Conservation (phyloP, 1,284 basidiomycete genomes). For the Wolfiporia cocos region DNA sequence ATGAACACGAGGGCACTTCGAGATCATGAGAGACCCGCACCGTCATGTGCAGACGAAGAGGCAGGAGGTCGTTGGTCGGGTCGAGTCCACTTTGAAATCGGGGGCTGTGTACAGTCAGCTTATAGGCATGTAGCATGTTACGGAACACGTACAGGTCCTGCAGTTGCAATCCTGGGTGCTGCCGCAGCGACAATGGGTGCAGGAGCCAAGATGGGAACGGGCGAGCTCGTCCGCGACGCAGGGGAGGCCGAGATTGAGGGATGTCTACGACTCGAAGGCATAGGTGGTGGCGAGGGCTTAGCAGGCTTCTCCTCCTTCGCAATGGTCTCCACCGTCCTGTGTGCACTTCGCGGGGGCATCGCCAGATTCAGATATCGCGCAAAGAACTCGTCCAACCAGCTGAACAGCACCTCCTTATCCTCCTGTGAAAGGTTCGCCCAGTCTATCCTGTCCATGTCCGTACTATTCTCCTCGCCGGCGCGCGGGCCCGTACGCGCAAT, state of each 20-base stretch:
- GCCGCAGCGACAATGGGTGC: conserved; percentile 1
- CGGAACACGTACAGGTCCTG: not conserved
- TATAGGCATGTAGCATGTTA: not conserved
- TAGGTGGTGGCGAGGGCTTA: conserved; percentile 9
- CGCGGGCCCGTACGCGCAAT: not conserved
- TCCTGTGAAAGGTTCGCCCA: conserved; percentile 60
- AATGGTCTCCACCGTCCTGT: conserved; percentile 7
- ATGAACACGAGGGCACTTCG: not conserved
- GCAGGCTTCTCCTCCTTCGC: conserved; percentile 6
- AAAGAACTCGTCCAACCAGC: conserved; percentile 77
- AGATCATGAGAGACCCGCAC: conserved; percentile 3
- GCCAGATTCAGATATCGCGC: conserved; percentile 31
- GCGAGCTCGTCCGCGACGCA: too few species aligned
- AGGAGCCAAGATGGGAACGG: too few species aligned
- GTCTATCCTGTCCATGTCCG: conserved; percentile 36
- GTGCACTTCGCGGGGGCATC: conserved; percentile 7
- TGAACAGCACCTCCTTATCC: conserved; percentile 70
- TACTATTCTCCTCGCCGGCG: not conserved
- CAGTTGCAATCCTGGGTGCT: not conserved
- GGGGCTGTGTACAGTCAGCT: not conserved
- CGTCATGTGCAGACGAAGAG: not conserved
- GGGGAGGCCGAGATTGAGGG: too few species aligned
- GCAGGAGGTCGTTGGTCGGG: conserved; percentile 3
- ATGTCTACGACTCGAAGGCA: conserved; percentile 5
- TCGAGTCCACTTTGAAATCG: conserved; percentile 5